A percentile compares a stretch with the other conserved stretches of the same genome.
These are phyloP conservation scores for Phlyctochytrium bullatum DNA, from an alignment of 192 early-diverging fungal species.

Conservation along the genomic window DNA sequence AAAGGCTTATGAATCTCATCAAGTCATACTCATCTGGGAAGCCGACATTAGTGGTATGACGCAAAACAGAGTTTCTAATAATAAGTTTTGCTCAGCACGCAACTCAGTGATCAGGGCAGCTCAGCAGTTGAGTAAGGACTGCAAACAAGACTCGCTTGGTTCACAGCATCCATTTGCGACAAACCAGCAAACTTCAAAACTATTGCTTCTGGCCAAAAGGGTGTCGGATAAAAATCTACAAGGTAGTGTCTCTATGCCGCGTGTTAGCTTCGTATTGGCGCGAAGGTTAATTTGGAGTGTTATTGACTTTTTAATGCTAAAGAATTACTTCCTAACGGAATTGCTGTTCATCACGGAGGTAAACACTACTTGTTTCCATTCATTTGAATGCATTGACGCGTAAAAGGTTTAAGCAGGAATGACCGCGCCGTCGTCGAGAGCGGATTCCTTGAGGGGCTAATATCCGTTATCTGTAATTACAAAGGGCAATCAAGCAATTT, in stretches of 20 bases:
- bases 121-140: conserved; percentile 26
- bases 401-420: conserved; percentile 30
- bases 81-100: conserved; percentile 48
- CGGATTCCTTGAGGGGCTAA: conserved; percentile 45
- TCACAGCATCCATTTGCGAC: not conserved
- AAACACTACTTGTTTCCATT: not conserved
- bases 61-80: not conserved
- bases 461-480: conserved; percentile 62
- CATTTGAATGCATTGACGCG: conserved; percentile 8
- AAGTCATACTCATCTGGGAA: conserved; percentile 33
- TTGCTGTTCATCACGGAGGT: conserved; percentile 73
- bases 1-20: conserved; percentile 42
- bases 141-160: conserved; percentile 22
- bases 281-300: too few species aligned
- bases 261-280: too few species aligned
- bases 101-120: conserved; percentile 42
- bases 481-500: conserved; percentile 5
- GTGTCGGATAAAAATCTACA: conserved; percentile 45
- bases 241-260: too few species aligned
- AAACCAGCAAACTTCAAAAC: not conserved
- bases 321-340: conserved; percentile 55
- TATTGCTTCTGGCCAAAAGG: conserved; percentile 7
- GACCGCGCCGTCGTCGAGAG: conserved; percentile 57
- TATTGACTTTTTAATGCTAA: too few species aligned
- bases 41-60: conserved; percentile 43